phyloP scores from a whole-genome alignment of 2,329 filamentous ascomycete genomes.

The Verticillium isaacii region DNA sequence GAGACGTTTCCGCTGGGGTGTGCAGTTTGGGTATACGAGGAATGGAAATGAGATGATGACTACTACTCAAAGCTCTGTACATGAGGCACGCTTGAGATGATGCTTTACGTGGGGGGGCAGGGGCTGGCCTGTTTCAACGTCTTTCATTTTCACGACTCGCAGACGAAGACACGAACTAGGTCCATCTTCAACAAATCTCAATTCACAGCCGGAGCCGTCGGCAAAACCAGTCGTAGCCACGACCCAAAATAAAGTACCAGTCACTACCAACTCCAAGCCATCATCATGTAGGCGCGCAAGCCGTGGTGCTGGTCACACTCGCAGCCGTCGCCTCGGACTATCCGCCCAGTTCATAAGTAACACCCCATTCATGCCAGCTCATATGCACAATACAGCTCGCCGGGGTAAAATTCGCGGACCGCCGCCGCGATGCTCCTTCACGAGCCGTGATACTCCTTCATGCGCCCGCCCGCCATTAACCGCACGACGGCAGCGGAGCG shows the following conservation, averaged over 20 bases:
- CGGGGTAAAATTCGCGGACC: too few relatives aligned
- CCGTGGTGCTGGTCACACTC: not conserved
- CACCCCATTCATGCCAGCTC: not conserved
- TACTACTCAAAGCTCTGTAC: not conserved
- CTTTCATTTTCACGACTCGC: not conserved
- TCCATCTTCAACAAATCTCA: not conserved
- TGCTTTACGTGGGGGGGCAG: not conserved
- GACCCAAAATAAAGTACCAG: not conserved
- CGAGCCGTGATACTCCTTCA: not conserved
- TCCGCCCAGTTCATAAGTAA: not conserved
- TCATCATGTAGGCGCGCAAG: not conserved
- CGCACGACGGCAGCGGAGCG: not conserved
- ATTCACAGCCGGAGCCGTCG: not conserved
- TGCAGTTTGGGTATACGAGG: not conserved
- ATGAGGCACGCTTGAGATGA: not conserved
- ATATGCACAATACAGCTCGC: too few relatives aligned
- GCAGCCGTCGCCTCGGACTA: not conserved
- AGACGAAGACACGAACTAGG: not conserved
- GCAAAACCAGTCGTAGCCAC: not conserved
- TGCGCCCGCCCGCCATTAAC: not conserved
- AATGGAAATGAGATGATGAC: not conserved
- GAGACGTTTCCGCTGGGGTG: too few relatives aligned
- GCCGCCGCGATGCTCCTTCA: too few relatives aligned
- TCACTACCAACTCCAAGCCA: not conserved
- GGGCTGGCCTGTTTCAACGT: not conserved